Evolutionary conservation across 805 yeast species (phyloP).

Genomic region (Myxozyma udenii): DNA sequence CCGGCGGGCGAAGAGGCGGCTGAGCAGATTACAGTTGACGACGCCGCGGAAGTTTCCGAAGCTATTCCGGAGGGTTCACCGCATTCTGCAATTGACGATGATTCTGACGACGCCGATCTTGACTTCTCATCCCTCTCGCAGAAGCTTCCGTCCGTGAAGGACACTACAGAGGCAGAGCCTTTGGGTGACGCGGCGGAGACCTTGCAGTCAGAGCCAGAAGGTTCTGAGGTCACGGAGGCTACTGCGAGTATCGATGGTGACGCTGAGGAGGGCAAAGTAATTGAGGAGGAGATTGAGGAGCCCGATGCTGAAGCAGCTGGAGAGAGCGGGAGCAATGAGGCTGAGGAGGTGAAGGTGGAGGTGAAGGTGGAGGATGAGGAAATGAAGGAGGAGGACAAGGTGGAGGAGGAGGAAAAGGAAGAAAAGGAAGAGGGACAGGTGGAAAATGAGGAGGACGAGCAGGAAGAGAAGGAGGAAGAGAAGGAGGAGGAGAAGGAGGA

Average conservation of each 20-base stretch:
- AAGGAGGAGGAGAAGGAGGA: background rate
- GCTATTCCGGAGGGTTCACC: background rate
- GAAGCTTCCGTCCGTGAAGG: no score
- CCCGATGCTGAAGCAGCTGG: background rate
- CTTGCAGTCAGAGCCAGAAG: background rate
- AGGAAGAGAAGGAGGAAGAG: background rate
- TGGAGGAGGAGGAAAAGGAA: background rate
- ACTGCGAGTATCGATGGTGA: background rate
- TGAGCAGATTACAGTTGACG: no score
- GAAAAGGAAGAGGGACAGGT: background rate
- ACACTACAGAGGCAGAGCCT: no score
- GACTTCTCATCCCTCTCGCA: no score
- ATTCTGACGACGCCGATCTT: no score
- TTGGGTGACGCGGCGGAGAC: no score
- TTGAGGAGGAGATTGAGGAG: slow-evolving; percentile 1
- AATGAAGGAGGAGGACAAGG: background rate
- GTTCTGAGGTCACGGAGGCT: background rate
- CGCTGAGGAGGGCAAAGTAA: background rate
- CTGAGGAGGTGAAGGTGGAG: background rate
- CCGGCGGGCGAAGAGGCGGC: no score
- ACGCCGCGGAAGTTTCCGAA: no score
- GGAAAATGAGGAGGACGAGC: background rate
- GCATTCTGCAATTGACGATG: background rate
- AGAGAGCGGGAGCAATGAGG: background rate
- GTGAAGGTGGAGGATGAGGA: background rate